phyloP scores from a whole-genome alignment of 768 basidiomycete species.

The Panus rudis region DNA sequence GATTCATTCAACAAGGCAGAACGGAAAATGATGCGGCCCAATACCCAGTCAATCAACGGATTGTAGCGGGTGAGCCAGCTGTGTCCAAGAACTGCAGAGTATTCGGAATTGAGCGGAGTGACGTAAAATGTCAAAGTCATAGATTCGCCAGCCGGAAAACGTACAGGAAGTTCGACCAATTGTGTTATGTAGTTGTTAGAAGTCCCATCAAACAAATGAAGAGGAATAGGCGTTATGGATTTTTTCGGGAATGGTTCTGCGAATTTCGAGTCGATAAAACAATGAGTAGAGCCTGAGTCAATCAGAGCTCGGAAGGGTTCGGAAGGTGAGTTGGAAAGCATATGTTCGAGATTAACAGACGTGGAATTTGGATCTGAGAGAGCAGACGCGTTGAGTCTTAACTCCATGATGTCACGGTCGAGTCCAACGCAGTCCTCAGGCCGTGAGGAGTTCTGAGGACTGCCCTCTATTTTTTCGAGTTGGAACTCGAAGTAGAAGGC shows the following conservation, averaged over 20 bases:
- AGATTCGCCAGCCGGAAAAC: not conserved
- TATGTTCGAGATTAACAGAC: not conserved
- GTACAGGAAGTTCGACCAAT: not conserved
- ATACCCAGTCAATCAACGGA: constrained; percentile 17
- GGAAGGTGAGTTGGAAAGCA: not conserved
- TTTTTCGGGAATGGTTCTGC: no score
- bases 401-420: not conserved
- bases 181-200: no score
- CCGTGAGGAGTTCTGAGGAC: not conserved
- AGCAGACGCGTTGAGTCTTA: constrained; percentile 5
- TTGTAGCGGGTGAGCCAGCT: constrained; percentile 15
- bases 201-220: no score
- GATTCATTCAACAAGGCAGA: not conserved
- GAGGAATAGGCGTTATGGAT: no score
- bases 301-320: constrained; percentile 1
- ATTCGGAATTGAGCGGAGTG: not conserved
- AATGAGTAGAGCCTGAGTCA: constrained; percentile 4
- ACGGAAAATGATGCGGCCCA: not conserved
- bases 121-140: not conserved
- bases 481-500: no score
- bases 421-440: constrained; percentile 6
- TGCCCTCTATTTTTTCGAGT: constrained; percentile 3
- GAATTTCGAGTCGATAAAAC: constrained; percentile 1
- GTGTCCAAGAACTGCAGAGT: constrained; percentile 9
- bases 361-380: constrained; percentile 4